Evolutionary conservation across 805 yeast genomes (phyloP), one percentile per base, ranked within the genome.

Genomic region (Candida taoyuanica): DNA sequence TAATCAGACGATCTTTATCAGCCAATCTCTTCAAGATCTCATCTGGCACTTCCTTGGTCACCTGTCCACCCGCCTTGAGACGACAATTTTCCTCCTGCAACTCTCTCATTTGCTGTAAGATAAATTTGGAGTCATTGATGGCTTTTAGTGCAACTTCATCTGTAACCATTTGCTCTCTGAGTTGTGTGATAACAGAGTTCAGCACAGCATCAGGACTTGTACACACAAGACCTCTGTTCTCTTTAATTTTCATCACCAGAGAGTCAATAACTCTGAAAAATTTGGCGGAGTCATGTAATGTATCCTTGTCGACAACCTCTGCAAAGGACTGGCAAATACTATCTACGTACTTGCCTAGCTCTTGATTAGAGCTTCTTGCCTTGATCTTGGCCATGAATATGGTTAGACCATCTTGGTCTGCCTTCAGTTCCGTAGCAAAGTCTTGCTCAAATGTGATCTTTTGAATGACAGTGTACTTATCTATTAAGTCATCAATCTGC

Each of bases 101-200:
- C 34, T 63, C 65, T 42, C 64, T 65, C 1, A 71, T 69, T 17
- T 58, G 58, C 32, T 52, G 52, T 26, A 64, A 60, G 14, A 71
- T 65, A 11, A 64, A 70, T 37, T 67, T 69, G 7, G 72, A 70
- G 33, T 78, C 83, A 36, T 48, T 57, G 42, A 60, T 65, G 45
- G 93, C 87, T 36, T 77, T 68, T 29, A 77, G 63, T 12, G 89
- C 89, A 60, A 80, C 76, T 34, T 82, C 89, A 55, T 86, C 95
- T 1, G 89, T 81, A 39, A 77, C 71, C 56, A 85, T 65, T 29
- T 81, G 70, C 14, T 83, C 72, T 45, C 72, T 67, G 26, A 87
- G 64, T 31, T 75, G 63, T 48, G 81, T 83, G 26, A 85, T 78
- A 2, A 87, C 79, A 33, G 81, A 68, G 25, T 78, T 81, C 45